phyloP scores from a whole-genome alignment of 179 eudicot genomes.

The Silene vulgaris region DNA sequence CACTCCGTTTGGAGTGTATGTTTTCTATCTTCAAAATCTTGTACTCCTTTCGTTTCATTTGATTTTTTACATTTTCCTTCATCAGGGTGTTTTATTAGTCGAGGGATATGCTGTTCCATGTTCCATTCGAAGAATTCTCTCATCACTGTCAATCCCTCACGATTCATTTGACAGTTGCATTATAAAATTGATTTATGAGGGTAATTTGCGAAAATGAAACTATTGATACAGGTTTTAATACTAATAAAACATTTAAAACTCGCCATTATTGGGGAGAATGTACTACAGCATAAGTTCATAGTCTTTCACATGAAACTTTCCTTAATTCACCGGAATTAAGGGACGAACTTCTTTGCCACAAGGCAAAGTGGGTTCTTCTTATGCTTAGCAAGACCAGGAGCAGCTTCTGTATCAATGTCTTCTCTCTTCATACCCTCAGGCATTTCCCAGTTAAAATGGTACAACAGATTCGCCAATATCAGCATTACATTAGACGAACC shows the following conservation, averaged over 20 bases:
- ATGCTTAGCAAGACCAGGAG: conserved; percentile 23
- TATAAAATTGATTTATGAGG: no score
- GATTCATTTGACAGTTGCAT: no score
- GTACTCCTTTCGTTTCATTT: no score
- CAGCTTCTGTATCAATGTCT: conserved; percentile 23
- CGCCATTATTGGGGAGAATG: not conserved
- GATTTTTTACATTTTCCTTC: no score
- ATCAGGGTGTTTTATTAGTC: no score
- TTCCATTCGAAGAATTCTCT: no score
- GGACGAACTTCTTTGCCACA: conserved; percentile 7
- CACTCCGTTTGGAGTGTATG: not conserved
- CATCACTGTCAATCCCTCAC: no score
- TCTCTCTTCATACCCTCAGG: conserved; percentile 16
- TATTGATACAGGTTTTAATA: no score
- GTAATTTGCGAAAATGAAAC: no score
- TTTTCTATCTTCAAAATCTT: no score
- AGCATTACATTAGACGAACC: conserved; percentile 25
- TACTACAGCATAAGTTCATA: not conserved
- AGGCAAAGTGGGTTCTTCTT: conserved; percentile 29
- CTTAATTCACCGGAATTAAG: not conserved
- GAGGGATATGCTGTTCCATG: no score
- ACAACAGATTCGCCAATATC: conserved; percentile 30
- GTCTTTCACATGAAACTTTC: not conserved
- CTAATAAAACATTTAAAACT: no score
- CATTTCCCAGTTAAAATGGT: conserved; percentile 21